These are phyloP conservation scores for Ceratocystis huliohia DNA, from an alignment of 2,329 filamentous ascomycete genomes.

Conservation along the genomic window DNA sequence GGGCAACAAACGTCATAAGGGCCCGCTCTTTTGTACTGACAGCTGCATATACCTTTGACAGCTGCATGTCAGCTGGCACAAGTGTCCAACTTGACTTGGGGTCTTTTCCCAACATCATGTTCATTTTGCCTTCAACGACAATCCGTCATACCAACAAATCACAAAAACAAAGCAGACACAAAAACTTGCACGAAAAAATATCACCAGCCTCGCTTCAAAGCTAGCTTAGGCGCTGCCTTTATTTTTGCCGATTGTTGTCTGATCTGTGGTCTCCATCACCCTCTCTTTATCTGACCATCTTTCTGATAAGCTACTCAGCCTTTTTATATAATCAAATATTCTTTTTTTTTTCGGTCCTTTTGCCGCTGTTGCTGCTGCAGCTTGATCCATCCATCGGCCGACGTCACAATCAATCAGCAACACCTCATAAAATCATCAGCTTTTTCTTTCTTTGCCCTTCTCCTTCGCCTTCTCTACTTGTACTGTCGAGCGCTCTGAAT, in stretches of 20 bases:
- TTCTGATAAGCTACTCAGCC: not conserved
- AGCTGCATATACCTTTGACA: not conserved
- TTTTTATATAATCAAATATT: not conserved
- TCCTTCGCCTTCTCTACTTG: not conserved
- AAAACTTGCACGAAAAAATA: not conserved
- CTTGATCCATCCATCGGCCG: not conserved
- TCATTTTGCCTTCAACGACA: not conserved
- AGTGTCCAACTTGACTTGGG: not conserved
- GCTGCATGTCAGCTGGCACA: not conserved
- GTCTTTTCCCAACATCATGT: not conserved
- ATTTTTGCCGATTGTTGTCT: not conserved
- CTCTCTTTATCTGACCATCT: not conserved
- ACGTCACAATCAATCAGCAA: not conserved
- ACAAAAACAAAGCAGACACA: not conserved
- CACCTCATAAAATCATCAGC: not conserved
- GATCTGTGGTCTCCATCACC: not conserved
- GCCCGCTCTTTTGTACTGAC: not conserved
- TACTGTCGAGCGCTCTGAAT: not conserved
- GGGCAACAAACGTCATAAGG: too few species aligned
- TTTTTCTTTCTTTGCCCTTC: not conserved
- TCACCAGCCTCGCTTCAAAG: not conserved
- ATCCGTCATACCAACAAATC: constrained; percentile 1
- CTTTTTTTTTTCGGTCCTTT: constrained; percentile 3
- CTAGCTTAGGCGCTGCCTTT: not conserved
- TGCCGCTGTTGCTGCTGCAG: not conserved